A percentile compares a stretch with the other conserved stretches of the same genome.
These are phyloP conservation scores for Cystobasidium sp. DNA, from an alignment of 1,284 basidiomycete species.

Conservation along the genomic window DNA sequence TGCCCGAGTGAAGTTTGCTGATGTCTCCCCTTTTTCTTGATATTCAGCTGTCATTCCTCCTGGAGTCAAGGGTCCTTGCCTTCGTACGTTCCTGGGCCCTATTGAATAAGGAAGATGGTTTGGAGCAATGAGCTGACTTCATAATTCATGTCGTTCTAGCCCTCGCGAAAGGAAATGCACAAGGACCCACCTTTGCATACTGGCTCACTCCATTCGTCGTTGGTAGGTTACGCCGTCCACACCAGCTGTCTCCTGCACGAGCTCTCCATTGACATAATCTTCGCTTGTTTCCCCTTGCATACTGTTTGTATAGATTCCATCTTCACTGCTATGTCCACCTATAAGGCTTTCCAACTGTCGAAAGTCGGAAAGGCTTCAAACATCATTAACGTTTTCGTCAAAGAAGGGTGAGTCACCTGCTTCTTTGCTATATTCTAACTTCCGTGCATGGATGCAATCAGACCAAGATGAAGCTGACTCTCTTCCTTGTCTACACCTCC, in stretches of 20 bases:
- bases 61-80: slow-evolving; percentile 31
- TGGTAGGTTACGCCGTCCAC: neutral
- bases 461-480: too few species aligned
- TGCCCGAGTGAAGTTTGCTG: too few species aligned
- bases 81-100: too few species aligned
- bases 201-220: slow-evolving; percentile 28
- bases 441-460: too few species aligned
- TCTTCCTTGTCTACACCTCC: too few species aligned
- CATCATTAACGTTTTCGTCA: slow-evolving; percentile 14
- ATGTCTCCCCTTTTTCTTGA: too few species aligned
- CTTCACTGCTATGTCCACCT: slow-evolving; percentile 19
- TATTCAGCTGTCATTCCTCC: slow-evolving; percentile 28
- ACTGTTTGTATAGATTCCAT: slow-evolving; percentile 2
- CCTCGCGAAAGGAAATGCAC: slow-evolving; percentile 15
- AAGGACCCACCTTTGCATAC: slow-evolving; percentile 17
- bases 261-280: neutral
- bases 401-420: slow-evolving; percentile 11
- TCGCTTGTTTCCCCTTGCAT: neutral
- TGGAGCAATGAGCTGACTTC: too few species aligned
- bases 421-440: neutral
- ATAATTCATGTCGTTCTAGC: neutral
- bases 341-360: slow-evolving; percentile 8
- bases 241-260: neutral
- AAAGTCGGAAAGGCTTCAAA: slow-evolving; percentile 12
- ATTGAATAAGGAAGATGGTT: too few species aligned